Conservation (phyloP, 208 protist genomes). For the Sergeia podlipaevii region DNA sequence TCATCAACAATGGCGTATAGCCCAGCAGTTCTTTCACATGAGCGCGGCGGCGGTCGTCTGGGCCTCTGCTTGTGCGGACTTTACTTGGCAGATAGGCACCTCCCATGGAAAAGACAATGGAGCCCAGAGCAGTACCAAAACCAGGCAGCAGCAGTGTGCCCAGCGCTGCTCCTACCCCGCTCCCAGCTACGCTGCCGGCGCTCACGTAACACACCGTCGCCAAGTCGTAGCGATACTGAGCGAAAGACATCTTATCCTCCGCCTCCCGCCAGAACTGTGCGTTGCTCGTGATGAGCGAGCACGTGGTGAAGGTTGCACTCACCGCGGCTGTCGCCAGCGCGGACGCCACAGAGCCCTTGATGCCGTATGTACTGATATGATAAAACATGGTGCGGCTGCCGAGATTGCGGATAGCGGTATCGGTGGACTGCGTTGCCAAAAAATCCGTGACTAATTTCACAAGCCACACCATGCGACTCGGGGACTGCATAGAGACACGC, state of each 20-base stretch:
- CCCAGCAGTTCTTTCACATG: background rate
- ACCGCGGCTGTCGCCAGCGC: slow-evolving; percentile 41
- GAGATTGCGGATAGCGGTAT: slow-evolving; percentile 20
- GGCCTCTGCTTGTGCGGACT: slow-evolving; percentile 27
- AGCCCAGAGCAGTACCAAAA: slow-evolving; percentile 62
- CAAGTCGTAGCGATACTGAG: slow-evolving; percentile 58
- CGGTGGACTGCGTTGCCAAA: slow-evolving; percentile 13
- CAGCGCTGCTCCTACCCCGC: slow-evolving; percentile 39
- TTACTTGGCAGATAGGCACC: slow-evolving; percentile 35
- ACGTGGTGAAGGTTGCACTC: slow-evolving; percentile 27
- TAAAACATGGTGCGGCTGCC: slow-evolving; percentile 35
- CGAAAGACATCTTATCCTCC: slow-evolving; percentile 17
- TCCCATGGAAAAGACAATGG: slow-evolving; percentile 26
- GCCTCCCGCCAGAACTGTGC: slow-evolving; percentile 23
- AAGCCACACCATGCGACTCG: slow-evolving; percentile 23
- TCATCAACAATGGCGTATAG: slow-evolving; percentile 6
- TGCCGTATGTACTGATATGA: slow-evolving; percentile 46
- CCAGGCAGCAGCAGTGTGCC: slow-evolving; percentile 55
- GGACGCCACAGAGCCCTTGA: slow-evolving; percentile 40
- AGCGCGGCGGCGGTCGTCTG: slow-evolving; percentile 21
- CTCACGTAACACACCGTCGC: slow-evolving; percentile 29
- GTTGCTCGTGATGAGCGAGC: slow-evolving; percentile 27
- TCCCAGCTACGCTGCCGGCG: slow-evolving; percentile 35
- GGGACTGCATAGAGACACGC: slow-evolving; percentile 24
- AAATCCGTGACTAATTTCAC: slow-evolving; percentile 17